Evolutionary conservation across 805 yeast species (phyloP), one percentile per base, ranked within the genome.

Genomic region (Debaryomyces maramus): DNA sequence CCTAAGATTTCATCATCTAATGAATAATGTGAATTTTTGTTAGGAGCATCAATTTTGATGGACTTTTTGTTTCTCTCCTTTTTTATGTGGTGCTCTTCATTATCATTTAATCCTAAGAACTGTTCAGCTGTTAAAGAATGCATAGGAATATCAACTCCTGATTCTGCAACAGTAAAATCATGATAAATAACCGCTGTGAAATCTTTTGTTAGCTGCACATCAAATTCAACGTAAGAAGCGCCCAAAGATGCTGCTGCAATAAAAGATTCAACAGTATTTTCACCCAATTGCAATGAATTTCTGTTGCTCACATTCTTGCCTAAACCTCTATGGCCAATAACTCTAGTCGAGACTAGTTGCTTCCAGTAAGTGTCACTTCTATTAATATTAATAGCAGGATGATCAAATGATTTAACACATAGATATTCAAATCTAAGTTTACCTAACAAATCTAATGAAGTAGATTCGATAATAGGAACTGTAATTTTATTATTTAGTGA

Each of bases 111-210:
- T 20, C 80, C 77, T 56, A 87, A 65, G 51, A 91, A 91, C 61
- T 91, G 98, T 58, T 91, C 97, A 17, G 82, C 70, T 0, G 98
- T 90, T 55, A 91, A 68, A 20, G 84, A 80, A 63, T 90, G 96
- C 97, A 91, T 90, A 3, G 98, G 97, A 36, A 90, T 84, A 65
- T 91, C 98, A 36, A 87, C 88, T 13, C 98, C 98, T 5, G 96
- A 82, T 56, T 91, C 98, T 2, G 96, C 95, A 36, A 91, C 97
- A 31, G 88, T 60, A 56, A 91, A 91, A 58, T 91, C 98, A 61
- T 91, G 98, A 56, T 91, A 91, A 20, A 91, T 85, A 5, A 91
- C 98, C 2, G 98, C 97, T 8, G 88, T 81, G 48, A 73, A 72
- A 60, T 91, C 98, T 56, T 89, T 88, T 11, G 98, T 91, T 50